phyloP scores from a whole-genome alignment of 2,329 filamentous ascomycete genomes.

The Hypoxylon sp. region DNA sequence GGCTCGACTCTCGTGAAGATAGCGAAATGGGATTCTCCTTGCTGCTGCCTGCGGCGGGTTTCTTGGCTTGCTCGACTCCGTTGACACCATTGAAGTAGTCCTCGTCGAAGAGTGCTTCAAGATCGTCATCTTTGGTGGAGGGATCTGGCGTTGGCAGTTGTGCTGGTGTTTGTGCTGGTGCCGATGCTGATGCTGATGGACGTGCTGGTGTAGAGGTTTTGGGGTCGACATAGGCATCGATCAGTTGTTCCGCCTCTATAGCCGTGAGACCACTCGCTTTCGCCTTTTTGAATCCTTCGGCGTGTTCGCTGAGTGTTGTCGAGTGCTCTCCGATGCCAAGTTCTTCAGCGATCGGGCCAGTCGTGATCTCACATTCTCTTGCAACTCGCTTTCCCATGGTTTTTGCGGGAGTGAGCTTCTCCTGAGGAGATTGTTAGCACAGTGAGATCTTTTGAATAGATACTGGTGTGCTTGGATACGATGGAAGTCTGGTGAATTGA shows the following conservation, averaged over 20 bases:
- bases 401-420: not conserved
- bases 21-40: conserved; percentile 11
- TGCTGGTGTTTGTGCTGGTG: not conserved
- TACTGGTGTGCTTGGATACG: not conserved
- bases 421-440: conserved; percentile 7
- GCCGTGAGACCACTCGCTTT: not conserved
- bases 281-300: not conserved
- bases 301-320: not conserved
- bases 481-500: not conserved
- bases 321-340: not conserved
- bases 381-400: not conserved
- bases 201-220: too few species aligned
- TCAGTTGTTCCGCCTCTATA: not conserved
- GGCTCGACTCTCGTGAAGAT: conserved; percentile 9
- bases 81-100: too few species aligned
- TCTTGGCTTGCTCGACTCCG: not conserved
- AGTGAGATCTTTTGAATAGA: not conserved
- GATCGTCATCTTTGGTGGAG: not conserved
- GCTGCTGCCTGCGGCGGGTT: not conserved
- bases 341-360: not conserved
- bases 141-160: not conserved
- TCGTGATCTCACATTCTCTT: not conserved
- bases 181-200: not conserved
- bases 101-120: too few species aligned
- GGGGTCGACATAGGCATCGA: not conserved